Evolutionary conservation across 805 yeast species (phyloP), one percentile per base, ranked within the genome.

Genomic region (Saccharomycopsis selenospora): DNA sequence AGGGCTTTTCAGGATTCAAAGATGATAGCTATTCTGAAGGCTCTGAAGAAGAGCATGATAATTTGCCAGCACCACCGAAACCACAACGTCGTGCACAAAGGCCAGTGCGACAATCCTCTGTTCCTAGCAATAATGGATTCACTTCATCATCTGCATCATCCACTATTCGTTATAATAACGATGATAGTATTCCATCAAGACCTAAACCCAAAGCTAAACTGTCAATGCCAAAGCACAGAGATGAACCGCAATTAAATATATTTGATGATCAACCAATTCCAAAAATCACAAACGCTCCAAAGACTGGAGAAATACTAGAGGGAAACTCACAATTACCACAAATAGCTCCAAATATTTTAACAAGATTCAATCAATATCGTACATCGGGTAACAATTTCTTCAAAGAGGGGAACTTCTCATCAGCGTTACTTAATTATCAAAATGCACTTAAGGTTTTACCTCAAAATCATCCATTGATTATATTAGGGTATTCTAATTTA

Each of bases 351-450:
- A 33, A 30, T 13, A 28, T 17, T 5, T 42, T 49, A 41, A 20
- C 22, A 3, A 68, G 36, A 66, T 71, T 56, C 64, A 65, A 29
- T 17, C 43, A 45, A 10, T 51, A 40, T 24, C 44, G 53, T 10
- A 51, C 40, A 14, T 28, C 67, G 23, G 99, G 89, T 4, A 67
- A 77, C 4, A 72, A 71, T 14, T 72, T 79, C 1, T 93, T 80
- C 67, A 76, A 77, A 48, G 73, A 78, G n/a, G 99, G 99, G 17
- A 91, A 93, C 61, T 93, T 83, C 61, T 62, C 79, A 3, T 60
- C 67, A 3, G 90, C 99, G 0, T 67, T 77, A 11, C 72, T 67
- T 25, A 70, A 72, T 47, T 93, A 85, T 60, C 70, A 76, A 27
- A 67, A 73, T 36, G 72, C 83, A 1, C 62, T 78, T n/a, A 65